Percentiles rank a stretch among this genome's conserved stretches.
phyloP scores from a whole-genome alignment of 257 asterid genomes.

The Forsythia viridissima region DNA sequence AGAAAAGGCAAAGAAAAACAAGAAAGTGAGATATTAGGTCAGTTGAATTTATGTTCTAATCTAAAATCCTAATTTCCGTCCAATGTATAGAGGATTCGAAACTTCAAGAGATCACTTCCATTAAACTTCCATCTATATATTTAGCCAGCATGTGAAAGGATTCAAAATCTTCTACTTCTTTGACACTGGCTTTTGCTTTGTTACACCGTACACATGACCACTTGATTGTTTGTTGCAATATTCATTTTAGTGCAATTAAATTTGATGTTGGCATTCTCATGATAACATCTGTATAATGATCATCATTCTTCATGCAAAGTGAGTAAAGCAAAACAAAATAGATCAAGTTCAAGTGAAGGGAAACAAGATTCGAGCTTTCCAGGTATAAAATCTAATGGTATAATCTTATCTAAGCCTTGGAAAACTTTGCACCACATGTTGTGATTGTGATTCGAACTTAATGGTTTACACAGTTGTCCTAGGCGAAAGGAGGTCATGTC shows the following conservation, averaged over 20 bases:
- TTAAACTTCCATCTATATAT: background rate
- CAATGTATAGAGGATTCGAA: background rate
- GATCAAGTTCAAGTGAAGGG: background rate
- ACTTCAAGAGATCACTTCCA: background rate
- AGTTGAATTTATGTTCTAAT: background rate
- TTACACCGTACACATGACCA: background rate
- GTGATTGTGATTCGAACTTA: background rate
- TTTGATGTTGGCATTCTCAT: background rate
- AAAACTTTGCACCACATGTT: background rate
- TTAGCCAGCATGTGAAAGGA: background rate
- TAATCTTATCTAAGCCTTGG: background rate
- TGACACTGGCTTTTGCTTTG: background rate
- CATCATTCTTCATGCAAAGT: background rate
- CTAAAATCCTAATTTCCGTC: background rate
- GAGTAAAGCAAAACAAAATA: background rate
- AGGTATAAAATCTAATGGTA: background rate
- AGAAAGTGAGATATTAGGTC: background rate
- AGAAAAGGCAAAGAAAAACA: background rate
- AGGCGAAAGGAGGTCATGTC: background rate
- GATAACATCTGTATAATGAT: background rate
- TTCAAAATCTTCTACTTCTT: background rate
- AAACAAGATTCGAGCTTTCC: background rate
- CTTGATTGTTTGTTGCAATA: background rate
- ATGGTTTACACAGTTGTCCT: background rate
- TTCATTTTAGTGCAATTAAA: background rate